A percentile compares a stretch with the other conserved stretches of the same genome.
Evolutionary conservation across 305 asterid genomes (phyloP).

Genomic region (Striga hermonthica): DNA sequence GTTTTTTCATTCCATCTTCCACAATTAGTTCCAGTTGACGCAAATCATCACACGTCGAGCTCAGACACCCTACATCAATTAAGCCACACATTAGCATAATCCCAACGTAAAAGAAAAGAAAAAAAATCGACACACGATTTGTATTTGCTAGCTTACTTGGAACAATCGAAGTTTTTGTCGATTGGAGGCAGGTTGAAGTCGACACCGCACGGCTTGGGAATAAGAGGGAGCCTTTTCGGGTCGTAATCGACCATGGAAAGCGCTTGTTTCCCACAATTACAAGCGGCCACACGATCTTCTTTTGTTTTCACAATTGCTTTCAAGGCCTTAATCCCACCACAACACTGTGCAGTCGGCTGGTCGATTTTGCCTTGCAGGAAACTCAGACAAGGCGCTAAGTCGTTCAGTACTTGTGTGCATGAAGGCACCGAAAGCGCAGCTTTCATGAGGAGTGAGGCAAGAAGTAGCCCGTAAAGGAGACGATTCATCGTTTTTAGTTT

Average conservation of each 20-base stretch:
- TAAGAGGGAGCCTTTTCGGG: constrained; percentile 27
- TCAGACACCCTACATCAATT: neutral
- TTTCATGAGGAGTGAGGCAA: constrained; percentile 27
- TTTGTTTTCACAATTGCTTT: constrained; percentile 11
- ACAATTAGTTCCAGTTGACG: neutral
- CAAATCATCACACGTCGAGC: too few relatives aligned
- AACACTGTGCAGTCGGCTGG: constrained; percentile 21
- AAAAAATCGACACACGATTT: too few relatives aligned
- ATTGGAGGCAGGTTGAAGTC: constrained; percentile 27
- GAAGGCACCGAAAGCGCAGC: constrained; percentile 28
- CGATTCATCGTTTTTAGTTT: constrained; percentile 18
- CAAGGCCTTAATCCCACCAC: constrained; percentile 30
- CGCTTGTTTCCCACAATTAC: constrained; percentile 31
- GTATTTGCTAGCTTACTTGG: constrained; percentile 31
- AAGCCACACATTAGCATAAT: neutral
- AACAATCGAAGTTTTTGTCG: constrained; percentile 32
- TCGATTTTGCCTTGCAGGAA: constrained; percentile 30
- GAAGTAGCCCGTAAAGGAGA: neutral
- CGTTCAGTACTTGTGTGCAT: constrained; percentile 13
- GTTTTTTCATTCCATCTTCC: neutral
- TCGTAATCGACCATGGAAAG: constrained; percentile 24
- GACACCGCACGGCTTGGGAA: constrained; percentile 33
- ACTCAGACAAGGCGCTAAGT: constrained; percentile 27
- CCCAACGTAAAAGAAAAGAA: neutral
- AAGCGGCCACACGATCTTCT: constrained; percentile 27